Evolutionary conservation across 2,329 filamentous ascomycete genomes (phyloP).

Genomic region (Cercospora sp.): DNA sequence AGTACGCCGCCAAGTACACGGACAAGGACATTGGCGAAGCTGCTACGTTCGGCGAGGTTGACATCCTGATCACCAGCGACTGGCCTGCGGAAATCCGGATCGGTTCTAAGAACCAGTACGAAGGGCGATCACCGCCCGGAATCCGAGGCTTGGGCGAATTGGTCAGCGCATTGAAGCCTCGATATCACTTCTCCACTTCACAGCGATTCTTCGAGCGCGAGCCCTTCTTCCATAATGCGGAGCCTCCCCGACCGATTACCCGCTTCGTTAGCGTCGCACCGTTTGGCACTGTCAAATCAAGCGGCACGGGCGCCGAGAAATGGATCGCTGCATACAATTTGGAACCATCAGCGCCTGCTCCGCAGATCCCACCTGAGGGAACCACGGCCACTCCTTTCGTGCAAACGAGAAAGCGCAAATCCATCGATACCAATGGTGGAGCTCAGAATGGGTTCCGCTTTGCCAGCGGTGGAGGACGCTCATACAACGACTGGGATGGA

Average conservation of each 20-base stretch:
- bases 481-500: constrained; percentile 34
- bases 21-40: constrained; percentile 61
- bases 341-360: constrained; percentile 61
- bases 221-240: constrained; percentile 71
- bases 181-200: constrained; percentile 81
- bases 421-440: constrained; percentile 36
- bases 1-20: constrained; percentile 75
- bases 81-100: constrained; percentile 76
- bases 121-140: constrained; percentile 42
- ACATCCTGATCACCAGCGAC: constrained; percentile 81
- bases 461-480: constrained; percentile 46
- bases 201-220: constrained; percentile 84
- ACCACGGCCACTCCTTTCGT: constrained; percentile 75
- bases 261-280: constrained; percentile 87
- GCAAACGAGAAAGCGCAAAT: constrained; percentile 56
- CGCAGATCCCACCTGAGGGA: constrained; percentile 64
- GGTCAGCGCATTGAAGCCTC: constrained; percentile 76
- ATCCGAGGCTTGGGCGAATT: constrained; percentile 69
- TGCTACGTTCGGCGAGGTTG: constrained; percentile 69
- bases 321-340: constrained; percentile 70
- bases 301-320: constrained; percentile 53
- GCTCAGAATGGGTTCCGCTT: constrained; percentile 50
- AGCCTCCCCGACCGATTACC: constrained; percentile 60
- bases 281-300: constrained; percentile 60
- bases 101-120: constrained; percentile 22